Evolutionary conservation across 2,329 filamentous ascomycete species (phyloP).

Genomic region (Conoideocrella luteorostrata): DNA sequence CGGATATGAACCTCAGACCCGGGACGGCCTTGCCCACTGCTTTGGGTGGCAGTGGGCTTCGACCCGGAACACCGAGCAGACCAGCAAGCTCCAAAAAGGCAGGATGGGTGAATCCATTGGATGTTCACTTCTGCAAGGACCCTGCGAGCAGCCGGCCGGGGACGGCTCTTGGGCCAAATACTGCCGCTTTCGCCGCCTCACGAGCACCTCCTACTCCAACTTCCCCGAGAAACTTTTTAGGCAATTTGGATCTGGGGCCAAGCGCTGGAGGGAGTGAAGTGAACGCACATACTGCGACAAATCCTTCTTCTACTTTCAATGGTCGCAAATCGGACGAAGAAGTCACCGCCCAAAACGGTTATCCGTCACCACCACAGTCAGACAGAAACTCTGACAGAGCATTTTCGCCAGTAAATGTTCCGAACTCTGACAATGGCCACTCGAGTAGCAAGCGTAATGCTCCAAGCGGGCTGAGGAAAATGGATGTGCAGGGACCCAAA

Average conservation of each 20-base stretch:
- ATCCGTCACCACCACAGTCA: constrained; percentile 33
- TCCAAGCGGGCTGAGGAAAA: constrained; percentile 20
- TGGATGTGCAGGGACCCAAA: constrained; percentile 15
- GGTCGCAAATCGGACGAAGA: not conserved
- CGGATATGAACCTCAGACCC: constrained; percentile 31
- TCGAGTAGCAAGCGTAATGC: constrained; percentile 16
- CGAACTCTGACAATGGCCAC: constrained; percentile 11
- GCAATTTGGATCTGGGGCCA: constrained; percentile 32
- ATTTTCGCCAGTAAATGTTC: constrained; percentile 14
- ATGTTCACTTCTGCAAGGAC: constrained; percentile 35
- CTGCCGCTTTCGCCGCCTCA: not conserved
- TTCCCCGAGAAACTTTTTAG: constrained; percentile 31
- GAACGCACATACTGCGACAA: not conserved
- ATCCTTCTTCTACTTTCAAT: not conserved
- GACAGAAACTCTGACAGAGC: constrained; percentile 19
- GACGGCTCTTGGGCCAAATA: constrained; percentile 3
- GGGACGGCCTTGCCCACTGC: constrained; percentile 23
- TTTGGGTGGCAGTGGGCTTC: constrained; percentile 24
- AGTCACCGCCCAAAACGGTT: constrained; percentile 14
- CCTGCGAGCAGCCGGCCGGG: constrained; percentile 11
- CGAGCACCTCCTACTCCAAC: not conserved
- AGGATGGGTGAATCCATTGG: constrained; percentile 41
- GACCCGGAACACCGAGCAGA: constrained; percentile 19
- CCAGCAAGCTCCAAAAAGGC: constrained; percentile 25
- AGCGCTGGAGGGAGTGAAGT: not conserved